Evolutionary conservation across 257 asterid genomes (phyloP).

Genomic region (Nicotiana benthamiana): DNA sequence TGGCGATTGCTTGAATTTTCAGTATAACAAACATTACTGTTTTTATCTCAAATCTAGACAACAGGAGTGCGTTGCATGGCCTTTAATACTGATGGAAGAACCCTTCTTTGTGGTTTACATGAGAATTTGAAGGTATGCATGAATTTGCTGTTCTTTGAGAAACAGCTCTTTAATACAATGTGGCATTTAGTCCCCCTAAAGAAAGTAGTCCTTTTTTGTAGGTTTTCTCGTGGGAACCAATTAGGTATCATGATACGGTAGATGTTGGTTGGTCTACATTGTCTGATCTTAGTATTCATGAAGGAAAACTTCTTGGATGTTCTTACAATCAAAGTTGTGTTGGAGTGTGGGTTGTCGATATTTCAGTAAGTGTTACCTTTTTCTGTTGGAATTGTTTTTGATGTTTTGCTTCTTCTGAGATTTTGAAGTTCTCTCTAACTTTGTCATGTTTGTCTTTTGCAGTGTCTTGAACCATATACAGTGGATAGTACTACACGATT

Average conservation of each 20-base stretch:
- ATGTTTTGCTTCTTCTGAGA: constrained; percentile 13
- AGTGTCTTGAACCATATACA: constrained; percentile 94
- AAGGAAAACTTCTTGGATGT: constrained; percentile 99
- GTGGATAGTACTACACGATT: constrained; percentile 42
- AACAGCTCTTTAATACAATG: neutral
- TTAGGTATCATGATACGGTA: constrained; percentile 77
- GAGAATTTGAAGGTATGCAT: constrained; percentile 80
- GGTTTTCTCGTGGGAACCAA: constrained; percentile 99
- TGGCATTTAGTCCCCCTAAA: constrained; percentile 3
- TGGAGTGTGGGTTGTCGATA: constrained; percentile 99
- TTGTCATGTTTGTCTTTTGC: constrained; percentile 25
- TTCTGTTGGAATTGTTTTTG: constrained; percentile 13
- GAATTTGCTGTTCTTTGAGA: constrained; percentile 6
- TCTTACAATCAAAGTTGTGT: constrained; percentile 98
- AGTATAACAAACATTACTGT: constrained; percentile 15
- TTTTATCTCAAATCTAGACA: constrained; percentile 46
- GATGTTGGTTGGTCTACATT: constrained; percentile 98
- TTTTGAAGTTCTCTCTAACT: constrained; percentile 15
- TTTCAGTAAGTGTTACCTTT: constrained; percentile 48
- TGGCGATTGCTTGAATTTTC: neutral
- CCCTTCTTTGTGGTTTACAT: constrained; percentile 95
- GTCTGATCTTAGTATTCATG: constrained; percentile 95
- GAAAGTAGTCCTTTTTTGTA: constrained; percentile 12
- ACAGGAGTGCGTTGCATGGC: constrained; percentile 95
- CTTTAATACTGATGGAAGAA: constrained; percentile 96